These are phyloP conservation scores for Mycena latifolia DNA, from an alignment of 768 basidiomycete genomes.

Conservation along the genomic window DNA sequence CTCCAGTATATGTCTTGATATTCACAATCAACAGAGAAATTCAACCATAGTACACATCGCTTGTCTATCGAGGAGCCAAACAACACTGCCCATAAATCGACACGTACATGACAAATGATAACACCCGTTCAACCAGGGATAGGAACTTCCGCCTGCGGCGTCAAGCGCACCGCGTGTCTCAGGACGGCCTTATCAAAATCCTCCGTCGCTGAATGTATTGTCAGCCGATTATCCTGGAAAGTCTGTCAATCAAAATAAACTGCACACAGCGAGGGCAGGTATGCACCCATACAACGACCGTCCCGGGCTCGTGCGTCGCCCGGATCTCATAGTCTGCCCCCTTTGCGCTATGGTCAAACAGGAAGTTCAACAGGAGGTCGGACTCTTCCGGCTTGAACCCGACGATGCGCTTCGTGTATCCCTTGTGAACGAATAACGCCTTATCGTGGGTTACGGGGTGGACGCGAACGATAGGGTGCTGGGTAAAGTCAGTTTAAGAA, in stretches of 20 bases:
- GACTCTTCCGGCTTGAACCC: conserved; percentile 69
- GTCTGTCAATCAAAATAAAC: neutral
- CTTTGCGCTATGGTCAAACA: conserved; percentile 65
- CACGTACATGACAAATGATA: neutral
- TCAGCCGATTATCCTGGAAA: conserved; percentile 54
- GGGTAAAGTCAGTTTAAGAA: conserved; percentile 14
- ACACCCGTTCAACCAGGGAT: conserved; percentile 50
- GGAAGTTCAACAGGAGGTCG: conserved; percentile 65
- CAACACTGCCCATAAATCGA: neutral
- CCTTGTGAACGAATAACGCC: conserved; percentile 69
- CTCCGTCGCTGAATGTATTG: conserved; percentile 51
- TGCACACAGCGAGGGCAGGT: neutral
- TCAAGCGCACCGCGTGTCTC: conserved; percentile 56
- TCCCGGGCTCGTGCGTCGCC: conserved; percentile 63
- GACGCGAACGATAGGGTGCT: conserved; percentile 68
- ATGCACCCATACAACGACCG: conserved; percentile 68
- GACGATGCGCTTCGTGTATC: conserved; percentile 66
- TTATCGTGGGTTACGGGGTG: conserved; percentile 77
- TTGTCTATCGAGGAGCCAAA: no score
- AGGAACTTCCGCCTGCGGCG: conserved; percentile 59
- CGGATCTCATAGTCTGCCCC: conserved; percentile 64
- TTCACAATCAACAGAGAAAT: no score
- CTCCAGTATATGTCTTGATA: no score
- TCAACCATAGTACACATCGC: no score
- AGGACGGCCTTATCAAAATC: conserved; percentile 50